Conservation (phyloP, 495 filamentous ascomycete genomes). For the Xylona heveae region DNA sequence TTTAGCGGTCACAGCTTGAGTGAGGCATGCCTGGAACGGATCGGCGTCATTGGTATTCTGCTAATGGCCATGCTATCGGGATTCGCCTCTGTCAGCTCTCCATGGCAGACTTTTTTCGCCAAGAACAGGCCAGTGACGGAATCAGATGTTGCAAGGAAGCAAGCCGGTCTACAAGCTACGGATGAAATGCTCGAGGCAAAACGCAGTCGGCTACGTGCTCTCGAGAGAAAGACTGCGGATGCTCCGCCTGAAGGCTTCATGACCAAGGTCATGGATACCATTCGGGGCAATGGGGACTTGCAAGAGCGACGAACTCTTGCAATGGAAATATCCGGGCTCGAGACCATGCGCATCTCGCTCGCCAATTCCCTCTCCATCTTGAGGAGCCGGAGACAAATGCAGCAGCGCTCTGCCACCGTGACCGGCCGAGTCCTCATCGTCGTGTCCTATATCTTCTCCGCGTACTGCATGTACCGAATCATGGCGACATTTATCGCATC, state of each 20-base stretch:
- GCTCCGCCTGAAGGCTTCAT: constrained; percentile 32
- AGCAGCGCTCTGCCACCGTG: constrained; percentile 37
- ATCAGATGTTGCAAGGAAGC: constrained; percentile 45
- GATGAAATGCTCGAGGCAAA: constrained; percentile 54
- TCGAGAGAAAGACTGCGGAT: constrained; percentile 41
- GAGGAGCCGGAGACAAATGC: constrained; percentile 26
- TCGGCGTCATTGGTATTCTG: constrained; percentile 62
- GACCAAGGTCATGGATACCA: constrained; percentile 39
- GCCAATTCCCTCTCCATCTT: constrained; percentile 35
- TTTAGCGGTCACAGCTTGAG: constrained; percentile 24
- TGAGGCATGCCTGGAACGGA: constrained; percentile 54
- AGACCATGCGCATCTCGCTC: constrained; percentile 49
- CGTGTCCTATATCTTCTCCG: constrained; percentile 39
- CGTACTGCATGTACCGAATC: constrained; percentile 62
- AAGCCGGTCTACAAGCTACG: constrained; percentile 51
- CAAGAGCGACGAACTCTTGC: constrained; percentile 42
- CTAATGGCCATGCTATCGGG: constrained; percentile 66
- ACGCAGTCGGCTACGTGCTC: constrained; percentile 36
- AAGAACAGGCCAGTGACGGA: constrained; percentile 38
- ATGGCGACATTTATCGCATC: constrained; percentile 41
- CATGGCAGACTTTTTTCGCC: constrained; percentile 59
- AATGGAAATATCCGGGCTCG: constrained; percentile 58
- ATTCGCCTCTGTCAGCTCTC: constrained; percentile 58
- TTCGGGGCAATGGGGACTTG: constrained; percentile 37
- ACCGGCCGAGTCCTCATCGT: constrained; percentile 33